Evolutionary conservation across 495 filamentous ascomycete genomes (phyloP), one percentile per base, ranked within the genome.

Genomic region (Platismatia glauca): DNA sequence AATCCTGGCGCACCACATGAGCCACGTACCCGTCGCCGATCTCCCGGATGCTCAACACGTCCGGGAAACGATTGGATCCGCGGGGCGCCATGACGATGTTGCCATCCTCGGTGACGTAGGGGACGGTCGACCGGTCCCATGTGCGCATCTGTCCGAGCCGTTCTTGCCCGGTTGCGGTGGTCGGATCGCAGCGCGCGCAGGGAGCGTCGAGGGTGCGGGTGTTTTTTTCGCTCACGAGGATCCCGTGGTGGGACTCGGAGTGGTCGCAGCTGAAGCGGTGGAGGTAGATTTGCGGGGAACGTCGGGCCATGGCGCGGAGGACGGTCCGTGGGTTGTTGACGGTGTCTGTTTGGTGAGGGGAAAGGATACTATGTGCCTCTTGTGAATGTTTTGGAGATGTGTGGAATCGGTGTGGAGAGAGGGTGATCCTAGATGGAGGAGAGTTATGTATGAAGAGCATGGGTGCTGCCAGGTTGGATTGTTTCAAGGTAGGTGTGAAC

Each of bases 231-330:
- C 20, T 43, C 12, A 60, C 59, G 20, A 60, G 59, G 29, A 53
- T 53, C 9, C 22, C 59, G 46, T 29, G 16, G 22, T 34, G 12
- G 34, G 59, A 61, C 7, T 61, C 39, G 29, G 8, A 8, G 22
- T 60, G 46, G 34, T 46, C 34, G 46, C 44, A 60, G 33, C 11
- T 29, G 59, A 61, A 61, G 46, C 20, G 16, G 22, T 41, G 52
- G 35, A 53, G 22, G 20, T 61, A 41, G 20, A 31, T 22, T 41
- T 8, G 8, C 5, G 48, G 50, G 29, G 8, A 33, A 13, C 3
- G 4, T 20, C 6, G 0, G 7, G 1, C 0, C 50, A 53, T 53
- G 50, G 50, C 33, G 12, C 3, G 48, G 3, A 7, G 2, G 22
- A 6, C 0, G 20, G 0, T 8, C n/a, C n/a, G n/a, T 48, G 44